Conservation (phyloP, 176 grass and related monocot species). For the Poa pratensis region DNA sequence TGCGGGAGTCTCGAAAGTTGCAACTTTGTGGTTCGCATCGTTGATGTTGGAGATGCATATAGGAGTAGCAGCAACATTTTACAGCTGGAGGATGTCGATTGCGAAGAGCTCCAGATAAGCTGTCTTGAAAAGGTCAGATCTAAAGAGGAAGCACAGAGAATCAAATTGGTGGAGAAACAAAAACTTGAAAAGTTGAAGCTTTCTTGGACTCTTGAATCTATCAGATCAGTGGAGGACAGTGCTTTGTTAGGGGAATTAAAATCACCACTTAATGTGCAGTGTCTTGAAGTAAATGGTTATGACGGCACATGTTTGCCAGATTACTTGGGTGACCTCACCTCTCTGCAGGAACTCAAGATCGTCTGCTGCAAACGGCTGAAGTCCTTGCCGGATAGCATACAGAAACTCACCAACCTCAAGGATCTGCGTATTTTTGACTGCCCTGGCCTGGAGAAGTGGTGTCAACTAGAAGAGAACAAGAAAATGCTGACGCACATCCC, state of each 20-base stretch:
- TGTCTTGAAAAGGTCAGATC: neutral
- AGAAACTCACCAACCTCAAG: neutral
- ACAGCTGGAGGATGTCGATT: neutral
- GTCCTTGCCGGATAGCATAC: neutral
- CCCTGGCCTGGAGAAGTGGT: neutral
- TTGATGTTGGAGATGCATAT: neutral
- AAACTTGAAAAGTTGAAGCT: neutral
- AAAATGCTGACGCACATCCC: neutral
- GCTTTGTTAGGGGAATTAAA: neutral
- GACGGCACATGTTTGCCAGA: neutral
- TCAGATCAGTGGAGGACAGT: neutral
- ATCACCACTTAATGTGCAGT: neutral
- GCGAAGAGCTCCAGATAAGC: neutral
- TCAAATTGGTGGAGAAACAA: neutral
- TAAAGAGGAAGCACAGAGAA: neutral
- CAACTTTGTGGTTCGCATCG: neutral
- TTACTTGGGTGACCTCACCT: neutral
- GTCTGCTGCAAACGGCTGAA: neutral
- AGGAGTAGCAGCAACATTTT: neutral
- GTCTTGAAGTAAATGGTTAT: neutral
- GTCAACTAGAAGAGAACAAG: neutral
- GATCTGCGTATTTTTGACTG: neutral
- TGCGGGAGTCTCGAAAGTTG: neutral
- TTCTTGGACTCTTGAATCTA: rapidly evolving
- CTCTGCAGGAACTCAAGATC: neutral